A percentile compares a stretch with the other conserved stretches of the same genome.
Evolutionary conservation across 768 basidiomycete species (phyloP).

Genomic region (Boletales sp.): DNA sequence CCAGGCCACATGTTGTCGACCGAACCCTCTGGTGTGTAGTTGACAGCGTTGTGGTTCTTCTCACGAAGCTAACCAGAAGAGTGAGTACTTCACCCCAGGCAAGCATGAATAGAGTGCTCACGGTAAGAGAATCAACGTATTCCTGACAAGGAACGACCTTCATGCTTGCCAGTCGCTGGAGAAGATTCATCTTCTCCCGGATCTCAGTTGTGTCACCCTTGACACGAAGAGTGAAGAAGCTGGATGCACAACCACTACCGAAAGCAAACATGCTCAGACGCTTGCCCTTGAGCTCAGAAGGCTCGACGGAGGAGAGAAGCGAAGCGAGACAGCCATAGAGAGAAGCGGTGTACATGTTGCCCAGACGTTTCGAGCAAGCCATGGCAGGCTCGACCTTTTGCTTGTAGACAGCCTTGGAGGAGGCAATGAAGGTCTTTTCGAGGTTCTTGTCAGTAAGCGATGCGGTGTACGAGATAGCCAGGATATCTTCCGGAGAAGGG

Average conservation of each 20-base stretch:
- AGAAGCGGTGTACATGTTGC: constrained; percentile 98
- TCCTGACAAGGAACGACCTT: constrained; percentile 90
- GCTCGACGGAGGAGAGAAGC: constrained; percentile 70
- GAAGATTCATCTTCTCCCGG: constrained; percentile 74
- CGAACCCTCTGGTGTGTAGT: constrained; percentile 82
- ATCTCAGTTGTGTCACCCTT: constrained; percentile 88
- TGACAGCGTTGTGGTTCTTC: constrained; percentile 89
- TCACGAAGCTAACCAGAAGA: constrained; percentile 73
- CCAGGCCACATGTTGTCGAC: constrained; percentile 94
- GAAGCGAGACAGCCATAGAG: constrained; percentile 93
- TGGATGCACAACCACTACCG: constrained; percentile 92
- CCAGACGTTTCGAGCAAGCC: constrained; percentile 85
- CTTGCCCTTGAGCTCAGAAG: constrained; percentile 71
- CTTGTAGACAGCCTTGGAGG: constrained; percentile 72
- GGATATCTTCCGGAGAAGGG: constrained; percentile 66
- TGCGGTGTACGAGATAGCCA: constrained; percentile 61
- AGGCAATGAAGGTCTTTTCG: constrained; percentile 89
- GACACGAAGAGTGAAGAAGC: constrained; percentile 85
- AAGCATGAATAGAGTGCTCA: constrained; percentile 31
- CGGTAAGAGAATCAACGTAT: constrained; percentile 79
- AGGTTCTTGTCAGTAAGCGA: constrained; percentile 91
- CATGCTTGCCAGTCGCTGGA: constrained; percentile 75
- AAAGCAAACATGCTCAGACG: constrained; percentile 95
- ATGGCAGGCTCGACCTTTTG: constrained; percentile 77
- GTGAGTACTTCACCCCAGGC: background rate